phyloP scores from a whole-genome alignment of 345 rosid genomes.

The Carallia pectinifolia region DNA sequence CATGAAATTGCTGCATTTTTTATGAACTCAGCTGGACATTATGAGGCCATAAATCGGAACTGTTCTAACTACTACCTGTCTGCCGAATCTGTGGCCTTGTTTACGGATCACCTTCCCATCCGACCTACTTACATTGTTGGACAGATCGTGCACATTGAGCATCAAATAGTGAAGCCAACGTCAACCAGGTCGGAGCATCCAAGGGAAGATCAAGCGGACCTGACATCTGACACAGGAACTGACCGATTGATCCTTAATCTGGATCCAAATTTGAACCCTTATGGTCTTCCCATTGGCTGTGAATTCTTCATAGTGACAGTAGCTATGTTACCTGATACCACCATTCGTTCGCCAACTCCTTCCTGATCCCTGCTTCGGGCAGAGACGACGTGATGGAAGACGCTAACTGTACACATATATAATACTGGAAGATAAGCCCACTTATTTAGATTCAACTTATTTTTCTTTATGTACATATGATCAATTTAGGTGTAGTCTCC shows the following conservation, averaged over 20 bases:
- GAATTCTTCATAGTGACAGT: constrained; percentile 91
- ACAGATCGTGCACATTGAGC: constrained; percentile 86
- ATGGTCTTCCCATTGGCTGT: constrained; percentile 76
- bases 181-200: constrained; percentile 41
- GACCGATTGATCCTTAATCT: constrained; percentile 53
- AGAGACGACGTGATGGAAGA: constrained; percentile 85
- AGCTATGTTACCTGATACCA: constrained; percentile 90
- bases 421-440: constrained; percentile 8
- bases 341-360: constrained; percentile 65
- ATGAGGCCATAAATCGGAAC: constrained; percentile 77
- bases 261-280: constrained; percentile 57
- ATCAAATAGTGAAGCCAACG: constrained; percentile 57
- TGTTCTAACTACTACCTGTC: constrained; percentile 75
- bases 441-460: constrained; percentile 21
- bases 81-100: constrained; percentile 87
- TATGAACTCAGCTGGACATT: constrained; percentile 66
- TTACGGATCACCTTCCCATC: constrained; percentile 75
- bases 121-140: constrained; percentile 87
- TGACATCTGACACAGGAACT: constrained; percentile 45
- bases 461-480: constrained; percentile 43
- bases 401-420: constrained; percentile 43
- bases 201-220: constrained; percentile 38
- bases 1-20: constrained; percentile 95
- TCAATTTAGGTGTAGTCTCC: constrained; percentile 36
- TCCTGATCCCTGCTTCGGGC: constrained; percentile 82